Conservation (phyloP, 2,329 filamentous ascomycete genomes). For the Apiospora phragmitis region DNA sequence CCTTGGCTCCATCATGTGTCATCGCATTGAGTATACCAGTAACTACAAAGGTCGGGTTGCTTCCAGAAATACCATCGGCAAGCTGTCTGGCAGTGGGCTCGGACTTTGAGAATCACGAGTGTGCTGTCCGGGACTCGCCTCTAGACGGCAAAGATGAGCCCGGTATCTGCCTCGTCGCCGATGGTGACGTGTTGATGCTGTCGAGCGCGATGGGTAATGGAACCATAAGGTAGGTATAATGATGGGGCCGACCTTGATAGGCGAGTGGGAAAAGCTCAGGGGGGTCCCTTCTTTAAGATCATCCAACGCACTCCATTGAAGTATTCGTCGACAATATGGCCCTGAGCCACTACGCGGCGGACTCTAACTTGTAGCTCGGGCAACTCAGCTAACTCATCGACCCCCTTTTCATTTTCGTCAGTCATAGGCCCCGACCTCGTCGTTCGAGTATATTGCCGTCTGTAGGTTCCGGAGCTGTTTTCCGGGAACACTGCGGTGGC, state of each 20-base stretch:
- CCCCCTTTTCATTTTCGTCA: constrained; percentile 77
- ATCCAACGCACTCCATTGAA: constrained; percentile 74
- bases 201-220: not conserved
- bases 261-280: not conserved
- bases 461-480: constrained; percentile 67
- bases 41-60: not conserved
- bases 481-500: constrained; percentile 60
- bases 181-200: not conserved
- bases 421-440: constrained; percentile 51
- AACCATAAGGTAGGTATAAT: not conserved
- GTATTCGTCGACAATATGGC: constrained; percentile 81
- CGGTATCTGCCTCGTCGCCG: no score
- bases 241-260: not conserved
- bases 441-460: constrained; percentile 46
- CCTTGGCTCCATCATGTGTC: not conserved
- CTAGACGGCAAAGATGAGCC: not conserved
- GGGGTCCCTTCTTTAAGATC: not conserved
- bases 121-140: not conserved
- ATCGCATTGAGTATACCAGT: not conserved
- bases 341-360: constrained; percentile 68
- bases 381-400: constrained; percentile 66
- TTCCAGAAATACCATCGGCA: not conserved
- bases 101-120: not conserved
- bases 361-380: constrained; percentile 73
- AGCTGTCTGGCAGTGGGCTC: not conserved